These are phyloP conservation scores for Phytophthora megakarya DNA, from an alignment of 352 stramenopile genomes.

Conservation along the genomic window DNA sequence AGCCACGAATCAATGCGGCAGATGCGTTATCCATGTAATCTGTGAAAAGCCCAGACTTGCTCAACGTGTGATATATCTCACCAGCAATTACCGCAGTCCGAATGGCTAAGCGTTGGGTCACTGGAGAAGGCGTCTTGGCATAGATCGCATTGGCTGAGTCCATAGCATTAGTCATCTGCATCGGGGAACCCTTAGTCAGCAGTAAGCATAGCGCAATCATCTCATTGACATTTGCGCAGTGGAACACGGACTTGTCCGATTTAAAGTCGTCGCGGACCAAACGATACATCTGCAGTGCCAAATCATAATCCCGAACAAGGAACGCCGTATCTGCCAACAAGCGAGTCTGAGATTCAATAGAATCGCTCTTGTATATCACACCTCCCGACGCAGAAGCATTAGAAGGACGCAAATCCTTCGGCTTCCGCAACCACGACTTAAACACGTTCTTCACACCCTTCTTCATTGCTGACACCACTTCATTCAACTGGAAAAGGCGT, in stretches of 20 bases:
- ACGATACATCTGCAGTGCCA: constrained; percentile 90
- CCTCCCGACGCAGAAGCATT: constrained; percentile 21
- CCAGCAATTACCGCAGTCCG: constrained; percentile 71
- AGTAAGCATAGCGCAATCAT: constrained; percentile 89
- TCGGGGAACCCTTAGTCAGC: constrained; percentile 73
- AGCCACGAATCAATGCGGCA: constrained; percentile 78
- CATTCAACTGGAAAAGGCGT: constrained; percentile 87
- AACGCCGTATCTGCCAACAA: constrained; percentile 91
- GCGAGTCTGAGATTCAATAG: constrained; percentile 90
- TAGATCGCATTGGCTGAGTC: constrained; percentile 72
- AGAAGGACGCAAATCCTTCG: constrained; percentile 65
- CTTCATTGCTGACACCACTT: constrained; percentile 88
- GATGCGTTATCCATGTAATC: constrained; percentile 90
- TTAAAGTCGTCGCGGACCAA: constrained; percentile 92
- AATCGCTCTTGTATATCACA: constrained; percentile 77
- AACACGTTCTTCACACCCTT: constrained; percentile 93
- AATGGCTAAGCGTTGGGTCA: constrained; percentile 63
- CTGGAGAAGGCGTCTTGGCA: constrained; percentile 52
- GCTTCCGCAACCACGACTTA: constrained; percentile 91
- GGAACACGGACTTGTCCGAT: constrained; percentile 85
- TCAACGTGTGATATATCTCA: constrained; percentile 83
- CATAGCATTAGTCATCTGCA: constrained; percentile 87
- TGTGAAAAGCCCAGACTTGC: constrained; percentile 74
- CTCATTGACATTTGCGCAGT: constrained; percentile 86
- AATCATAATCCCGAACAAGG: constrained; percentile 89